Base-by-base conservation (phyloP, 257 asterid genomes). In the Scutellaria barbata region DNA sequence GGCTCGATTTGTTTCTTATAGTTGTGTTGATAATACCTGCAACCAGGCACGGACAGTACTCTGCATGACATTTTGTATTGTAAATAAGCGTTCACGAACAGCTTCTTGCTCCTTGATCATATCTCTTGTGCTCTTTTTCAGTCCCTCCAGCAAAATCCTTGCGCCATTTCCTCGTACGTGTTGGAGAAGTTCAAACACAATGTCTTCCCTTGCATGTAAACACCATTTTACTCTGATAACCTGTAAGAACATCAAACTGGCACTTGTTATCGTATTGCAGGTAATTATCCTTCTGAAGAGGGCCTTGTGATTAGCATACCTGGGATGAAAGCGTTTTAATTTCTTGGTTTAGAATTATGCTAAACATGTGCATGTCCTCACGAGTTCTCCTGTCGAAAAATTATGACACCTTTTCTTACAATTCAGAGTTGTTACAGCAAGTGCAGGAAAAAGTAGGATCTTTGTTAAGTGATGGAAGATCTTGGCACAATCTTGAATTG, bases 91-190 rank as follows among this genome's bases (percentile, higher is more conserved):
- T 5, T 63, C 88, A 14, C 85, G 88, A 33, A 78, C 83, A 18
- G 84, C 88, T 76, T 83, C 88, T 81, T 83, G 88, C 80, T 83
- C 88, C 30, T 83, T 69, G 22, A 83, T 78, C 88, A 83, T 81
- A 63, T 74, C 37, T 72, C 85, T 69, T 5, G 88, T 83, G 76
- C 85, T 81, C 73, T 73, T 81, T 71, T 46, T 71, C 51, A 81
- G 75, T 48, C 78, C 71, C 46, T 75, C 75, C 2, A 83, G 78
- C 22, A 81, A 20, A 56, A 40, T 73, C 62, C 78, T 78, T 5
- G 84, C 77, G 20, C 72, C 43, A 66, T 60, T 73, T 3, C 85
- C 85, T 8, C 66, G 45, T n/a, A 81, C 4, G 50, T 83, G 85
- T 66, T 81, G 84, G 63, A 83, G 76, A 60, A 83, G 88, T 68